A percentile compares a stretch with the other conserved stretches of the same genome.
These are phyloP conservation scores for Salix exigua DNA, from an alignment of 345 rosid genomes.

Conservation along the genomic window DNA sequence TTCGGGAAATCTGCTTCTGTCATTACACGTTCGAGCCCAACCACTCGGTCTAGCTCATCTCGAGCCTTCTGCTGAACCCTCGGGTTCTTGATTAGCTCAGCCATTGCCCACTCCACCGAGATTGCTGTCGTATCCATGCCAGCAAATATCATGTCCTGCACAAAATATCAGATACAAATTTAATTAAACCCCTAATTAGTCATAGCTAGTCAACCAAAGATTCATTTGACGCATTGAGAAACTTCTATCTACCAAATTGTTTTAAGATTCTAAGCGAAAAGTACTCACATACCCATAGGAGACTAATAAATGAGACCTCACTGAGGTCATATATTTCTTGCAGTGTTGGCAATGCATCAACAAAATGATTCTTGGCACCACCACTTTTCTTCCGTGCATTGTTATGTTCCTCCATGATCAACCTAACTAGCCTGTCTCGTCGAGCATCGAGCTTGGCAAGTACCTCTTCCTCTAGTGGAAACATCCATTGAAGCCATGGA, in stretches of 20 bases:
- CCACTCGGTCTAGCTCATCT: constrained; percentile 71
- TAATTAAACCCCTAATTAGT: not conserved
- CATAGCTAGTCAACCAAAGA: too few relatives aligned
- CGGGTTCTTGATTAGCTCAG: constrained; percentile 70
- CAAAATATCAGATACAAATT: not conserved
- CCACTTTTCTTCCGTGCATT: constrained; percentile 58
- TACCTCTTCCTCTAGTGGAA: constrained; percentile 70
- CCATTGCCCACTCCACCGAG: constrained; percentile 87
- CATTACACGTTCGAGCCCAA: constrained; percentile 66
- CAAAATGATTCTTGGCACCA: constrained; percentile 53
- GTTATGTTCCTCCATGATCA: constrained; percentile 88
- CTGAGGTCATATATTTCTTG: constrained; percentile 81
- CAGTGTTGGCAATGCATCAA: constrained; percentile 77
- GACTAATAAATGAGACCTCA: constrained; percentile 87
- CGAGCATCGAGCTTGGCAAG: constrained; percentile 69
- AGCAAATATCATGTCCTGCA: constrained; percentile 91
- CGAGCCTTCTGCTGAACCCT: constrained; percentile 78
- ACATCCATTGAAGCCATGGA: constrained; percentile 91
- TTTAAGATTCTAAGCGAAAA: too few relatives aligned
- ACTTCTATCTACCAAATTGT: too few relatives aligned
- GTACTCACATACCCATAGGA: constrained; percentile 55
- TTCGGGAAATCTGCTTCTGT: constrained; percentile 59
- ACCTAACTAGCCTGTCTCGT: constrained; percentile 63
- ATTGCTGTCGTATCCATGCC: constrained; percentile 94
- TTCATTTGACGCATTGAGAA: too few relatives aligned